A percentile compares a stretch with the other conserved stretches of the same genome.
Conservation (phyloP, 2,329 filamentous ascomycete species). For the Colletotrichum brevisporum region DNA sequence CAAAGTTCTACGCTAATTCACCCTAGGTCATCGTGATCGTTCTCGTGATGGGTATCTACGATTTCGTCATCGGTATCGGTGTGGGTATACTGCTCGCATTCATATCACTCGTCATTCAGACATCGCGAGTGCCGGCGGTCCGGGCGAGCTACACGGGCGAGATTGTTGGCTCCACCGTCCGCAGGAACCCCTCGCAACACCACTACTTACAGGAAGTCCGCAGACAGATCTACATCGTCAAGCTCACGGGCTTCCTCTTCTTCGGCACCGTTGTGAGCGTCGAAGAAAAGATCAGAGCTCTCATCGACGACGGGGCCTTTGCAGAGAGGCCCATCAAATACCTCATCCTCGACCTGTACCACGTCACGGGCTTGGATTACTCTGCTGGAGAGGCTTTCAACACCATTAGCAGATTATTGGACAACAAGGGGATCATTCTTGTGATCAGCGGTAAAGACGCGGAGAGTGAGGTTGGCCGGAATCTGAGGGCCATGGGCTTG, state of each 20-base stretch:
- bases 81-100: slow-evolving; percentile 94
- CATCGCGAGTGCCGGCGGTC: slow-evolving; percentile 89
- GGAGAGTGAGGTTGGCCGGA: slow-evolving; percentile 81
- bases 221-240: slow-evolving; percentile 89
- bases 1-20: slow-evolving; percentile 43
- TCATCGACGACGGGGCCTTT: slow-evolving; percentile 89
- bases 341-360: slow-evolving; percentile 87
- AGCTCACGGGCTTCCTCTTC: slow-evolving; percentile 95
- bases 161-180: slow-evolving; percentile 91
- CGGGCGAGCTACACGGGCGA: slow-evolving; percentile 91
- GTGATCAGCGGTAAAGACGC: slow-evolving; percentile 87
- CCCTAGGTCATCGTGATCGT: slow-evolving; percentile 84
- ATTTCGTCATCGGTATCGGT: slow-evolving; percentile 95
- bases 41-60: slow-evolving; percentile 94
- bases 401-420: slow-evolving; percentile 87
- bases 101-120: slow-evolving; percentile 90
- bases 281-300: slow-evolving; percentile 85
- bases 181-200: slow-evolving; percentile 90
- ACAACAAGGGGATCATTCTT: slow-evolving; percentile 82
- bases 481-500: slow-evolving; percentile 86
- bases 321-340: slow-evolving; percentile 85
- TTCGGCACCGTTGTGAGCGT: slow-evolving; percentile 98
- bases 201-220: slow-evolving; percentile 89
- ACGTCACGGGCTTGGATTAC: slow-evolving; percentile 94
- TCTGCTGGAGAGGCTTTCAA: slow-evolving; percentile 96